Conservation (phyloP, 208 protist genomes). For the Tritrichomonas foetus region DNA sequence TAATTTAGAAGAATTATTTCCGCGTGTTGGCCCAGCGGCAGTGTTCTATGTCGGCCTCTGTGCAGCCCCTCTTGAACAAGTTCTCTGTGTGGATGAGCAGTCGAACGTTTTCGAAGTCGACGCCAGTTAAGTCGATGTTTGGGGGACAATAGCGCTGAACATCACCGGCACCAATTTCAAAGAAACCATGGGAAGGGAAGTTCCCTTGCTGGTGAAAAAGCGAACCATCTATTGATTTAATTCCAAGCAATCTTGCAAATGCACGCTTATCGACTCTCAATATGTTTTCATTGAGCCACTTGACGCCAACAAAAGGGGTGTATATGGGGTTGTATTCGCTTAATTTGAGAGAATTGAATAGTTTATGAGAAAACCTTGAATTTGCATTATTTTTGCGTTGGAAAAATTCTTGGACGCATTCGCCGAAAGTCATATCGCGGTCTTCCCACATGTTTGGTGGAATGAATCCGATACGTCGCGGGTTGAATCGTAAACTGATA, state of each 20-base stretch:
- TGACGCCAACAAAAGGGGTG: not conserved
- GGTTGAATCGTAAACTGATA: not conserved
- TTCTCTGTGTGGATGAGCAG: not conserved
- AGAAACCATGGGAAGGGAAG: constrained; percentile 27
- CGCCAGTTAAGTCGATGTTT: not conserved
- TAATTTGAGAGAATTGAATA: not conserved
- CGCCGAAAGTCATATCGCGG: not conserved
- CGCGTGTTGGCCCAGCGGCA: not conserved
- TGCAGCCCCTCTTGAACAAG: not conserved
- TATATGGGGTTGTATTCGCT: not conserved
- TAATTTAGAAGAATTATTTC: too few species aligned
- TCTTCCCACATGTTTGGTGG: not conserved
- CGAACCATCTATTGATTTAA: constrained; percentile 31
- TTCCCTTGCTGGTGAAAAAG: constrained; percentile 25
- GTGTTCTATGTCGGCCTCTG: not conserved
- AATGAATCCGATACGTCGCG: not conserved
- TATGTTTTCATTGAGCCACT: not conserved
- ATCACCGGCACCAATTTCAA: constrained; percentile 17
- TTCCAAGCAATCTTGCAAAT: constrained; percentile 12
- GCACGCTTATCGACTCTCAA: not conserved
- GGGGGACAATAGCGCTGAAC: not conserved
- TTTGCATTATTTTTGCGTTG: constrained; percentile 14
- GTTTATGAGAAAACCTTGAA: constrained; percentile 12
- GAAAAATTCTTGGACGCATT: not conserved
- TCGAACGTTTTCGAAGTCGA: constrained; percentile 10